Evolutionary conservation across 2,329 filamentous ascomycete genomes (phyloP), one percentile per base, ranked within the genome.

Genomic region (Botrytis porri): DNA sequence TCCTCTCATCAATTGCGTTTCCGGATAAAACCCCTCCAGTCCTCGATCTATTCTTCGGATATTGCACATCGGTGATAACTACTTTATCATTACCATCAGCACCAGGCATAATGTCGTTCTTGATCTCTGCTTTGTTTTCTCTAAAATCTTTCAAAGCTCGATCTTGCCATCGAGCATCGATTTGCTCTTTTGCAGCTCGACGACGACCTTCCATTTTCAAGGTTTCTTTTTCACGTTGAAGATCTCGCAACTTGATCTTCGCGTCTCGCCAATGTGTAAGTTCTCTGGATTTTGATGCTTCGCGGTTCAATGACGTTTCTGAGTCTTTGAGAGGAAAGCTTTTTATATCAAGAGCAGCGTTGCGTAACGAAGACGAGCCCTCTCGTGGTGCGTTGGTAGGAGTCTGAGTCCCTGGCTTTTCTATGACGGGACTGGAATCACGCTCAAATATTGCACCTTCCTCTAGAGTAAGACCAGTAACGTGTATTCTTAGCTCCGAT

Each of bases 171-270:
- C 63, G 63, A 32, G 39, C 32, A 61, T 69, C 32, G 8, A 59
- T n/a, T 48, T 72, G 70, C 20, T 69, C 70, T 29, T 72, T 69
- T 18, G 63, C 63, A 61, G 63, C 63, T 61, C 51, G 63, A 25
- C 70, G 39, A 32, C 63, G 70, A 32, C 70, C 63, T 45, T 72
- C 70, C 63, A 69, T 72, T 32, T 69, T 41, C 18, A 72, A 54
- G 5, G 51, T 61, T 39, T 72, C 63, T 2, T 69, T 72, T 51
- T 72, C 70, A 10, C 37, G 51, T 32, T 60, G 39, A 35, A 72
- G 62, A 29, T 67, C 59, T 22, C 70, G 62, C n/a, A 72, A 32
- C 12, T n/a, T 37, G n/a, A 69, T 51, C 39, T 25, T 25, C 32
- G 22, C 4, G 51, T n/a, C 32, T 61, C 20, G 65, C 35, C 35